Conservation (phyloP, 352 stramenopile species). For the Thalassiosira exigua region DNA sequence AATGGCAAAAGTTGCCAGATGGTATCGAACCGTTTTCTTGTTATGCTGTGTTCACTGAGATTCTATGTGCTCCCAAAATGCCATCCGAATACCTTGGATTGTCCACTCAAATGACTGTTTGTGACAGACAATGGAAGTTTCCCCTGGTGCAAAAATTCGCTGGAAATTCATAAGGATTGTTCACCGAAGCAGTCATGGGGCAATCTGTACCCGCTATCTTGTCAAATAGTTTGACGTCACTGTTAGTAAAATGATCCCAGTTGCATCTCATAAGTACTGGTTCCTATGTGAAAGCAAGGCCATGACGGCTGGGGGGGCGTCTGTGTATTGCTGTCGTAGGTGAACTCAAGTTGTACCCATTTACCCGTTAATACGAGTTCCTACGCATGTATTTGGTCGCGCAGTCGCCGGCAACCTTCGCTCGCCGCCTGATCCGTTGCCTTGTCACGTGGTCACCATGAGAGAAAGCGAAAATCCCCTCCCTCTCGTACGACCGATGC, state of each 20-base stretch:
- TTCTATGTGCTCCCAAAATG: not conserved
- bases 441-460: too few species aligned
- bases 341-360: too few species aligned
- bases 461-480: too few species aligned
- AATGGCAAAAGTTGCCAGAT: not conserved
- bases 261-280: not conserved
- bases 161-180: not conserved
- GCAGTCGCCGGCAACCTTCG: too few species aligned
- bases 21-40: not conserved
- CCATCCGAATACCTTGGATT: not conserved
- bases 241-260: conserved; percentile 1
- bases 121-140: not conserved
- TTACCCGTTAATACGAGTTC: too few species aligned
- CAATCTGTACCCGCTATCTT: conserved; percentile 1
- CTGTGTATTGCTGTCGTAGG: too few species aligned
- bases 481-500: too few species aligned
- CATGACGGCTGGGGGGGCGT: too few species aligned
- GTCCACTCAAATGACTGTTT: not conserved
- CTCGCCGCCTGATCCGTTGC: too few species aligned
- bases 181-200: not conserved
- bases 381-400: too few species aligned
- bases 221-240: not conserved
- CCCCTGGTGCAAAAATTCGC: not conserved
- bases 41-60: not conserved
- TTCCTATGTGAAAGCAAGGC: too few species aligned